phyloP scores from a whole-genome alignment of 2,329 filamentous ascomycete species.

The Celoporthe dispersa region DNA sequence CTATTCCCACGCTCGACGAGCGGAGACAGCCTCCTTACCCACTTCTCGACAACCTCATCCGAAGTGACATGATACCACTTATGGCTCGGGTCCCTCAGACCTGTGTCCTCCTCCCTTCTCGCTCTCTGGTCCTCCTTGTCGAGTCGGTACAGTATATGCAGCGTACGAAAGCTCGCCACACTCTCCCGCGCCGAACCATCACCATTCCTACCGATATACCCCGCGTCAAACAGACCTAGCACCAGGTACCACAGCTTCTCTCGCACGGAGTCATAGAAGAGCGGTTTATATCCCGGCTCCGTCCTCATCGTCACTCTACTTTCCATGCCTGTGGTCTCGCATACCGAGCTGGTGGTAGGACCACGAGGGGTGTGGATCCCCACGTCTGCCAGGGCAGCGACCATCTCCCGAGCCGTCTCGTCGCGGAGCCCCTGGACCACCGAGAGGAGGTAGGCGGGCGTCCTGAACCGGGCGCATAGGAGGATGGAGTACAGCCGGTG shows the following conservation, averaged over 20 bases:
- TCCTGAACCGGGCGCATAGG: neutral
- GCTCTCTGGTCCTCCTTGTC: constrained; percentile 20
- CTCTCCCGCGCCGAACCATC: constrained; percentile 14
- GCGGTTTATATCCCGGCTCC: neutral
- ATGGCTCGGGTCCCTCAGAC: constrained; percentile 17
- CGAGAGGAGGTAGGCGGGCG: constrained; percentile 10
- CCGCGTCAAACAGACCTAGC: constrained; percentile 16
- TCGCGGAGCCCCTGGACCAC: constrained; percentile 14
- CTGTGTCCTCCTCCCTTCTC: constrained; percentile 14
- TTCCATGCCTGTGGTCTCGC: neutral
- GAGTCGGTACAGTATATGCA: constrained; percentile 25
- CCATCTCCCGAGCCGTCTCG: constrained; percentile 11
- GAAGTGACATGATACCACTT: constrained; percentile 23
- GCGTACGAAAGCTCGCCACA: constrained; percentile 18
- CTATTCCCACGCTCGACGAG: neutral
- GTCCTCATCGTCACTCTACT: neutral
- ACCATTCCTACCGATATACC: constrained; percentile 12
- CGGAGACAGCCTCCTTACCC: constrained; percentile 14
- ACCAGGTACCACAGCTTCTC: constrained; percentile 21
- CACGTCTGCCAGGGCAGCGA: constrained; percentile 14
- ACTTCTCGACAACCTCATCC: constrained; percentile 18
- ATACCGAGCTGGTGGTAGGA: neutral
- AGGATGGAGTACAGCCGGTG: constrained; percentile 23
- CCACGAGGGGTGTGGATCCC: neutral
- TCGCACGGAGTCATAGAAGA: constrained; percentile 18